Evolutionary conservation across 108 stramenopile species (phyloP).

Genomic region (Aurantiochytrium sp.): DNA sequence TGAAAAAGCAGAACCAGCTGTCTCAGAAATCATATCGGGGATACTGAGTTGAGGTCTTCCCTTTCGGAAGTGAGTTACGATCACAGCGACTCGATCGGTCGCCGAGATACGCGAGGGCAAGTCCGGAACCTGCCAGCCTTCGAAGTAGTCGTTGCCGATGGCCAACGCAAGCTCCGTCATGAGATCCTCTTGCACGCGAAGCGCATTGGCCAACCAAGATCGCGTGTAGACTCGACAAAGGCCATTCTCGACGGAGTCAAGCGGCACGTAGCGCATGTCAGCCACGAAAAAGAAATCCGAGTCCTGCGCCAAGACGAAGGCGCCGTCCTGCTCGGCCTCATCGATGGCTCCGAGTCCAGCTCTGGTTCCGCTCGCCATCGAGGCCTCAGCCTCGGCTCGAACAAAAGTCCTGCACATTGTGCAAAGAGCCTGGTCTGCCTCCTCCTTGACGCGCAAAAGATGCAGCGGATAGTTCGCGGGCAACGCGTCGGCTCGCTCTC

Average conservation of each 20-base stretch:
- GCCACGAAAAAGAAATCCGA: not conserved
- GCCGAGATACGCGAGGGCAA: not conserved
- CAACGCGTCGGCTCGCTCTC: not conserved
- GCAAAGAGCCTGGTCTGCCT: no score
- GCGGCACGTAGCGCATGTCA: not conserved
- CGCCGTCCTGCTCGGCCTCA: not conserved
- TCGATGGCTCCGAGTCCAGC: not conserved
- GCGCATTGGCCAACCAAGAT: not conserved
- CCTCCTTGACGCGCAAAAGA: no score
- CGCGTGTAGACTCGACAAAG: not conserved
- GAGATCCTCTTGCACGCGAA: not conserved
- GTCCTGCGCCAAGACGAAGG: not conserved
- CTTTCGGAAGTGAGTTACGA: not conserved
- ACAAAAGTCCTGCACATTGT: no score
- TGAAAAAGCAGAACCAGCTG: no score
- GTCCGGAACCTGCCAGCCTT: not conserved
- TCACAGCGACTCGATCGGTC: not conserved
- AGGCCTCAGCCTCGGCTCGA: no score
- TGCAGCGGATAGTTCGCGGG: not conserved
- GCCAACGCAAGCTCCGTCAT: not conserved
- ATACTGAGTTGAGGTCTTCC: not conserved
- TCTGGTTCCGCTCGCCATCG: no score
- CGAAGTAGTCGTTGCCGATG: not conserved
- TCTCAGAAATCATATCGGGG: no score
- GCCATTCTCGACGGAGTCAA: not conserved